Conservation (phyloP, 1,284 basidiomycete genomes). For the Rhodotorula sp. region DNA sequence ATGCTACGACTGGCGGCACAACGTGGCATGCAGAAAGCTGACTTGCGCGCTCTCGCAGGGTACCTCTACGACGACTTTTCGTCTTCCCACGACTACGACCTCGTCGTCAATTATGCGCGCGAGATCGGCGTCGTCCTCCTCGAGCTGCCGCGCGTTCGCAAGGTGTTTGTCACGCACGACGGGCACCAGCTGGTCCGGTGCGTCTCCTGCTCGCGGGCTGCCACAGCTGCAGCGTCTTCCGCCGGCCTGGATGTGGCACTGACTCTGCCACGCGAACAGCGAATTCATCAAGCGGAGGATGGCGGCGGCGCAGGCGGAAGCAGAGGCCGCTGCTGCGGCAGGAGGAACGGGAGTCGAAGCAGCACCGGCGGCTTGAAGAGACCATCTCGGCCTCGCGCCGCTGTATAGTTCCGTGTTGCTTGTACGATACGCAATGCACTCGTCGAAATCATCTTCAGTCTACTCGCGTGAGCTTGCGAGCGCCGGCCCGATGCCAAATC, state of each 20-base stretch:
- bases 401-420: neutral
- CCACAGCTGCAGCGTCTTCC: no score
- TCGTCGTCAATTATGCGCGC: constrained; percentile 80
- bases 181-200: constrained; percentile 69
- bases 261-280: neutral
- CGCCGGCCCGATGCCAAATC: neutral
- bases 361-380: no score
- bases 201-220: neutral
- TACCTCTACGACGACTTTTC: constrained; percentile 85
- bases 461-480: no score
- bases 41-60: constrained; percentile 56
- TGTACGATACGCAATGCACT: constrained; percentile 4
- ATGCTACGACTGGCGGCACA: no score
- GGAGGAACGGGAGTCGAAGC: no score
- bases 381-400: no score
- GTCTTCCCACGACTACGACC: constrained; percentile 80
- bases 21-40: neutral
- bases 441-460: neutral
- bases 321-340: neutral
- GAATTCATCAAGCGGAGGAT: constrained; percentile 40
- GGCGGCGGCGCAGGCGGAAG: constrained; percentile 18
- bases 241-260: neutral
- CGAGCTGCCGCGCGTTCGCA: constrained; percentile 69
- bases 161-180: constrained; percentile 78
- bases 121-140: constrained; percentile 76